These are phyloP conservation scores for Ceratocystis ficicola DNA, from an alignment of 2,329 filamentous ascomycete species.

Conservation along the genomic window DNA sequence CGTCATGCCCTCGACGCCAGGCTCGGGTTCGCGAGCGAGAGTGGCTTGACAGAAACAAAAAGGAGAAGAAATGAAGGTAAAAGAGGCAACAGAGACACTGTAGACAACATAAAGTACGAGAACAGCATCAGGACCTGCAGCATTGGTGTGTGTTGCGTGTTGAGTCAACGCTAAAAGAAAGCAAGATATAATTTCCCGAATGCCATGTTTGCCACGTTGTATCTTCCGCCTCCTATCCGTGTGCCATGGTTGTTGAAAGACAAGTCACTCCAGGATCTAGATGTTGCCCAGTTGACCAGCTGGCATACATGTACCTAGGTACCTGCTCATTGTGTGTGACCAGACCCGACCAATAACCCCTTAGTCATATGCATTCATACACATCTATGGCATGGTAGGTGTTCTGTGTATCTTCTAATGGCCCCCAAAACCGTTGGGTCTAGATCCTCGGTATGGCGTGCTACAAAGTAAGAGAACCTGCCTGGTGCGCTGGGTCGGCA, in stretches of 20 bases:
- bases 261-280: background rate
- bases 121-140: background rate
- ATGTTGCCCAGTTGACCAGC: background rate
- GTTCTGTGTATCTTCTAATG: background rate
- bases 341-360: background rate
- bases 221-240: background rate
- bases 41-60: background rate
- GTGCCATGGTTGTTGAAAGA: too few relatives aligned
- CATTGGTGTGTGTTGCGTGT: background rate
- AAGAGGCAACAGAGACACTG: background rate
- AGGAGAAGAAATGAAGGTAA: background rate
- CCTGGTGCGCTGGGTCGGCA: background rate
- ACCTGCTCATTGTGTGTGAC: background rate
- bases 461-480: background rate
- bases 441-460: background rate
- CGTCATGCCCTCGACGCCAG: background rate
- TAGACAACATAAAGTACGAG: too few relatives aligned
- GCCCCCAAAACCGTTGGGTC: background rate
- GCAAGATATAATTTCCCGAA: background rate
- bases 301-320: conserved; percentile 6
- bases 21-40: background rate
- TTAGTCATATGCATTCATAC: background rate
- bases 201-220: background rate
- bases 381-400: background rate
- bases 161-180: background rate